These are phyloP conservation scores for Umbellularia californica DNA, from an alignment of 164 flowering plant species.

Conservation along the genomic window DNA sequence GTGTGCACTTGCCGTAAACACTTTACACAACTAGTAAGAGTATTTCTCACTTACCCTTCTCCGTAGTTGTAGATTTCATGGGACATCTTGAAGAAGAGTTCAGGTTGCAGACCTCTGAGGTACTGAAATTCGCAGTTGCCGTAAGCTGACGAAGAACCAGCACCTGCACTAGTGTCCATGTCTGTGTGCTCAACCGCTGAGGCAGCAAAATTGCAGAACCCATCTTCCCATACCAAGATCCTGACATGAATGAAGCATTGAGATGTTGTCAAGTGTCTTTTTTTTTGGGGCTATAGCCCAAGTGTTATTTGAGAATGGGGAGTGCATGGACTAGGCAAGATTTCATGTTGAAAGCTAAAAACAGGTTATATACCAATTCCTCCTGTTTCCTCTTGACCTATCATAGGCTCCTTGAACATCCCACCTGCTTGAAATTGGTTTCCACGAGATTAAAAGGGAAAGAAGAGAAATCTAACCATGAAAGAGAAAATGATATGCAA, in stretches of 20 bases:
- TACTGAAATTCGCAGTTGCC: constrained; percentile 53
- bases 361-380: constrained; percentile 64
- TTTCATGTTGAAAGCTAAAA: neutral
- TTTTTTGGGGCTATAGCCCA: no score
- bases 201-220: constrained; percentile 93
- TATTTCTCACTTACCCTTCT: constrained; percentile 59
- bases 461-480: neutral
- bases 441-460: neutral
- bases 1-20: neutral
- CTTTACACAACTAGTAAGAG: neutral
- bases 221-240: constrained; percentile 98
- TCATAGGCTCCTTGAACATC: constrained; percentile 84
- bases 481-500: neutral
- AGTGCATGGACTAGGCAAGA: neutral
- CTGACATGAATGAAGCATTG: constrained; percentile 24
- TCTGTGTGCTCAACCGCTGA: constrained; percentile 37
- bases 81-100: constrained; percentile 99
- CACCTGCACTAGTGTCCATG: constrained; percentile 34
- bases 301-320: neutral
- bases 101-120: constrained; percentile 83
- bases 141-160: constrained; percentile 36
- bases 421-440: constrained; percentile 49
- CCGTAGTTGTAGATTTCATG: constrained; percentile 99
- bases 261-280: neutral
- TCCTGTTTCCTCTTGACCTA: constrained; percentile 93